These are phyloP conservation scores for Fragaria nilgerrensis DNA, from an alignment of 306 rosid species.

Conservation along the genomic window DNA sequence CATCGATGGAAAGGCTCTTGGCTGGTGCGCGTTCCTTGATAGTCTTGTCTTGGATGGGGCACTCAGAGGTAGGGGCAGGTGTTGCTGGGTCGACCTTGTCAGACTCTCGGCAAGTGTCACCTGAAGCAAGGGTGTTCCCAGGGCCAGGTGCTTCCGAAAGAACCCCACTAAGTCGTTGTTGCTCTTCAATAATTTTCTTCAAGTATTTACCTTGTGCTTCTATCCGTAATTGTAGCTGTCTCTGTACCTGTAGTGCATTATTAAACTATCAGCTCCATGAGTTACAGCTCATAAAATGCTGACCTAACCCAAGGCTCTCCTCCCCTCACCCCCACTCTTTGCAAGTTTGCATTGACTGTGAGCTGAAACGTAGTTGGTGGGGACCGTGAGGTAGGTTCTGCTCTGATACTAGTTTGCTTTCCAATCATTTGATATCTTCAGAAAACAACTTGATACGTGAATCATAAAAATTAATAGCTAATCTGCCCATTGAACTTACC, in stretches of 20 bases:
- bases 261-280: conserved; percentile 5
- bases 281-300: neutral
- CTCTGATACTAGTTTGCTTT: neutral
- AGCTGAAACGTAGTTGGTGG: neutral
- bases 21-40: conserved; percentile 60
- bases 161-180: conserved; percentile 83
- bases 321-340: neutral
- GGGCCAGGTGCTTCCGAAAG: conserved; percentile 61
- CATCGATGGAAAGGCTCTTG: conserved; percentile 75
- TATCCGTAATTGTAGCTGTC: conserved; percentile 89
- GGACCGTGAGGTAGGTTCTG: neutral
- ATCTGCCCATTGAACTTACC: neutral
- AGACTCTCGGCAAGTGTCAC: conserved; percentile 48
- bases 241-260: conserved; percentile 74
- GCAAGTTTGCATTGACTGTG: neutral
- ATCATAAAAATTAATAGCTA: neutral
- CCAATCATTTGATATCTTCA: neutral
- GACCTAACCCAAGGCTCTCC: neutral
- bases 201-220: conserved; percentile 97
- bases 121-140: conserved; percentile 38
- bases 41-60: conserved; percentile 59
- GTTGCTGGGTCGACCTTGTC: conserved; percentile 89
- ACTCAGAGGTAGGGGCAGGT: conserved; percentile 76
- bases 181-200: conserved; percentile 99
- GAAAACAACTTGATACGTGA: conserved; percentile 2